Evolutionary conservation across 306 rosid genomes (phyloP).

Genomic region (Vigna trinervia): DNA sequence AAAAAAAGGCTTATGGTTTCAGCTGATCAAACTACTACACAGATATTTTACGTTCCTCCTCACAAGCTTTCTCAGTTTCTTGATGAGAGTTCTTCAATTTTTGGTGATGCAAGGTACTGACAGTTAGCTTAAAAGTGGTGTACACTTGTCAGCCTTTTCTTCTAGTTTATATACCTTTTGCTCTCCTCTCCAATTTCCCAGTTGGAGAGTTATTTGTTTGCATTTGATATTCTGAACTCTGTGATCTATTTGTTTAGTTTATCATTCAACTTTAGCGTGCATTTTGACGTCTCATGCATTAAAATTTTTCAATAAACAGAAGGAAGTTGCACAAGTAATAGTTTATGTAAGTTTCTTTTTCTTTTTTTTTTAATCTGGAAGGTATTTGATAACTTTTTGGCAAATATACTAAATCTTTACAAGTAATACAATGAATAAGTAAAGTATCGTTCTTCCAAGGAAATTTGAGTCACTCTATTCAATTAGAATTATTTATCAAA

Average conservation of each 20-base stretch:
- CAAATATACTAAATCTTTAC: too few species aligned
- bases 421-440: too few species aligned
- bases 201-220: constrained; percentile 13
- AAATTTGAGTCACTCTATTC: too few species aligned
- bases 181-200: constrained; percentile 19
- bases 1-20: constrained; percentile 77
- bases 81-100: constrained; percentile 70
- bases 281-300: constrained; percentile 15
- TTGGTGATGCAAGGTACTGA: constrained; percentile 75
- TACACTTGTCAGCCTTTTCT: background rate
- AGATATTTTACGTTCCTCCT: constrained; percentile 92
- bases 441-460: too few species aligned
- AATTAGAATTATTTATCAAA: too few species aligned
- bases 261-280: background rate
- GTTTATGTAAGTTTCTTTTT: background rate
- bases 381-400: too few species aligned
- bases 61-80: constrained; percentile 88
- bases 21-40: constrained; percentile 75
- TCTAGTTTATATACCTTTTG: background rate
- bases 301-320: background rate
- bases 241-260: background rate
- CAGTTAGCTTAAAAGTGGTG: constrained; percentile 14
- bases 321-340: background rate
- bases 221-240: background rate
- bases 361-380: background rate